phyloP scores from a whole-genome alignment of 2,329 filamentous ascomycete genomes.

The Metarhizium robertsii region DNA sequence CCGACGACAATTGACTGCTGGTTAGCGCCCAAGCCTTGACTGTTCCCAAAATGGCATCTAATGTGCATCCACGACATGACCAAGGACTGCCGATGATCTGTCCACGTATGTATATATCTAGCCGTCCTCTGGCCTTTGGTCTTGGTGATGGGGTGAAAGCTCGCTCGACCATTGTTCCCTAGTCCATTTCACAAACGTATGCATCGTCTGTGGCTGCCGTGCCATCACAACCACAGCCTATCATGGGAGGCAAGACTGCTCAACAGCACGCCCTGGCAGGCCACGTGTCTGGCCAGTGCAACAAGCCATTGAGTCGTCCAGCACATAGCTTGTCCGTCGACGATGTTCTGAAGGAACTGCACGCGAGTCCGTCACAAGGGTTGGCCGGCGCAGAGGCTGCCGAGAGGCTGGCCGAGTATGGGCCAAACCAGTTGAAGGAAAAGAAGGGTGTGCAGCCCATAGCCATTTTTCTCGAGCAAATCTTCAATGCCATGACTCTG shows the following conservation, averaged over 20 bases:
- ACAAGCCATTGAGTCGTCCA: slow-evolving; percentile 37
- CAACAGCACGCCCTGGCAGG: background rate
- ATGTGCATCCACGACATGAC: background rate
- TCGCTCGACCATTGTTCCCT: background rate
- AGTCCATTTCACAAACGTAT: too few relatives aligned
- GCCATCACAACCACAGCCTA: background rate
- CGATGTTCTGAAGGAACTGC: slow-evolving; percentile 41
- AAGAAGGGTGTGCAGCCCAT: slow-evolving; percentile 39
- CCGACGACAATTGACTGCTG: background rate
- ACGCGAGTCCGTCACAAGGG: slow-evolving; percentile 43
- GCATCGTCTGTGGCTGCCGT: too few relatives aligned
- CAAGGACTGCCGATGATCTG: background rate
- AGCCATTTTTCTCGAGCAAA: slow-evolving; percentile 48
- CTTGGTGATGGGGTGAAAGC: background rate
- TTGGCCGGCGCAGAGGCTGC: slow-evolving; percentile 41
- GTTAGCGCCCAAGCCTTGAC: background rate
- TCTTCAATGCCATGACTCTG: slow-evolving; percentile 50
- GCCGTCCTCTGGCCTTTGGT: too few relatives aligned
- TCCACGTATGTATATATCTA: background rate
- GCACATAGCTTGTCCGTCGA: slow-evolving; percentile 45
- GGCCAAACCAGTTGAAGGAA: slow-evolving; percentile 46
- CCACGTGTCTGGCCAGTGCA: slow-evolving; percentile 25
- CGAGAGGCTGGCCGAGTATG: slow-evolving; percentile 40
- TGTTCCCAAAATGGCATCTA: background rate
- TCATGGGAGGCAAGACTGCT: background rate